phyloP scores from a whole-genome alignment of 148 eudicot genomes.

The Dianthus caryophyllus region DNA sequence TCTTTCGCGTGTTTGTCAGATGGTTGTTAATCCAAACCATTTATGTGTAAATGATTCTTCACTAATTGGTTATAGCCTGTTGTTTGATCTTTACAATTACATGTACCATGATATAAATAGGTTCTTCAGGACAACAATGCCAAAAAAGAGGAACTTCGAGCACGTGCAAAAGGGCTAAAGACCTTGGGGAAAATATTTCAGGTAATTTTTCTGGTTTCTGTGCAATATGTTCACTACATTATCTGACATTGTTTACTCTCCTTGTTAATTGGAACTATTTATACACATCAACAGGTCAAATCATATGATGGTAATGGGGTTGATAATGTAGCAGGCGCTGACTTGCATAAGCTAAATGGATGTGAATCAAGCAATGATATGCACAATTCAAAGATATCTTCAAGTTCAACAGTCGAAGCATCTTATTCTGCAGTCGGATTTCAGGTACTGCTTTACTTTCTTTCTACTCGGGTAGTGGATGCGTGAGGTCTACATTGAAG shows the following conservation, averaged over 20 bases:
- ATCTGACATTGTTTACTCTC: neutral
- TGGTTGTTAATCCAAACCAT: conserved; percentile 45
- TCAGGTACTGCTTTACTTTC: conserved; percentile 44
- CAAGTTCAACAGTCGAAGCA: conserved; percentile 35
- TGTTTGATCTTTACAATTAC: conserved; percentile 19
- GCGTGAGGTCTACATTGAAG: neutral
- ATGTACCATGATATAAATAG: conserved; percentile 29
- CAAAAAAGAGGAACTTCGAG: conserved; percentile 87
- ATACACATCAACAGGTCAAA: conserved; percentile 47
- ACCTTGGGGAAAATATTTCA: conserved; percentile 93
- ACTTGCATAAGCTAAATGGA: conserved; percentile 50
- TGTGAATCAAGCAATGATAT: conserved; percentile 38
- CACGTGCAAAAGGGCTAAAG: conserved; percentile 89
- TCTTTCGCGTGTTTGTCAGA: conserved; percentile 87
- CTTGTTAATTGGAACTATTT: conserved; percentile 1
- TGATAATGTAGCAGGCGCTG: conserved; percentile 38
- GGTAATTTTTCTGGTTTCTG: conserved; percentile 31
- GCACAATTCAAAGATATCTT: conserved; percentile 38
- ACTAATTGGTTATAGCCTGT: neutral
- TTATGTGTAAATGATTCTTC: conserved; percentile 2
- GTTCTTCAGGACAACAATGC: conserved; percentile 83
- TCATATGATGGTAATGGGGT: conserved; percentile 43
- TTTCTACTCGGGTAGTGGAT: neutral
- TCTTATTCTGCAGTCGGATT: conserved; percentile 35
- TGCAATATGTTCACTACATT: conserved; percentile 1